Base-by-base conservation (phyloP, 2,329 filamentous ascomycete genomes). In the Orbilia ellipsospora region DNA sequence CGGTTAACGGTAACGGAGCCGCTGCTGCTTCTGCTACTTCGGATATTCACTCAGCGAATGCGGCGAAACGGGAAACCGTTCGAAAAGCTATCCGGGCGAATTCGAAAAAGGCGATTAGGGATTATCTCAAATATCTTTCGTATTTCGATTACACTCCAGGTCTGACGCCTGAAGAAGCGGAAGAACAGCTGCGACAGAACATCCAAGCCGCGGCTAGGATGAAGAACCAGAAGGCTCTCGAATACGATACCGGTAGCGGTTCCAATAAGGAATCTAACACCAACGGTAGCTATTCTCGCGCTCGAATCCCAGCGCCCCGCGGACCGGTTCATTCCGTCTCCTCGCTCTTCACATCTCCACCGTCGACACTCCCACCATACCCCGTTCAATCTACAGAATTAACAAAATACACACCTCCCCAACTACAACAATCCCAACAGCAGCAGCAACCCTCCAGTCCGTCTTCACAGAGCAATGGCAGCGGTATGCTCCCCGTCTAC, bases 131-230 rank as follows among this genome's bases (percentile, higher is more conserved):
- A 20, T 95, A 92, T 80, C 83, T 96, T 45, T 88, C 88, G 0
- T 85, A 89, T 73, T 89, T 95, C 77, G 90, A 95, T 79, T 95
- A 95, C 82, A 91, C 92, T 0, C 91, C 92, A 0, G 87, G 91
- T 57, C 82, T 92, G 50, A 87, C 90, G 6, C 82, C 87, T 52
- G 86, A 88, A 52, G 87, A 78, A 72, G 57, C 36, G 55, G 59
- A 77, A 40, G 63, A 68, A 20, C 70, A 74, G 20, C 48, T 74
- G 2, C 56, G 70, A 52, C 70, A 74, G 26, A 68, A 74, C n/a
- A 74, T 74, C n/a, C 63, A 68, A 42, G 70, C 70, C 20, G 70
- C 63, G 0, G 40, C 50, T 18, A 67, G 57, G 52, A 65, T 50
- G 66, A 73, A 60, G 48, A 73, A 20, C 68, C 74, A 48, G 68